These are phyloP conservation scores for Echeveria elegans DNA, from an alignment of 164 flowering plant genomes.

Conservation along the genomic window DNA sequence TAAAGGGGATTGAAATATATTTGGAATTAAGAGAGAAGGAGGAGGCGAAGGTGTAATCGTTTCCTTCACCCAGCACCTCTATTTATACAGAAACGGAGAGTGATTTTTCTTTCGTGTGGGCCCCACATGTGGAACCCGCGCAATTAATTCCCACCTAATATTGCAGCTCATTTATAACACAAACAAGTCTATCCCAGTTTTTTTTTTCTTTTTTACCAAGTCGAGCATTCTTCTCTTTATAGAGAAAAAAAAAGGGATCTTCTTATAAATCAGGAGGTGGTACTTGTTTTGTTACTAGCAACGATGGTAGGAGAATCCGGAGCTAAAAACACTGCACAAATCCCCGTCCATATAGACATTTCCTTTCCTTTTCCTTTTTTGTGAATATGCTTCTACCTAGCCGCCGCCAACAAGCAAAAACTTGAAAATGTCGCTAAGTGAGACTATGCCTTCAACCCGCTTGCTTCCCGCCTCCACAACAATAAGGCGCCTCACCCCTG, in stretches of 20 bases:
- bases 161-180: no score
- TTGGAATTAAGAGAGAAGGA: no score
- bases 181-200: not conserved
- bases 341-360: no score
- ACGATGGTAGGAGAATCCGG: not conserved
- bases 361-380: no score
- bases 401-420: constrained; percentile 30
- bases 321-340: constrained; percentile 11
- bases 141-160: no score
- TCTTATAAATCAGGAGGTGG: not conserved
- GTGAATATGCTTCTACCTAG: constrained; percentile 3
- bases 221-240: not conserved
- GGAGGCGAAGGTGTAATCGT: no score
- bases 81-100: no score
- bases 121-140: no score
- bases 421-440: constrained; percentile 34
- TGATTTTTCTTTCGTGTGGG: no score
- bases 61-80: no score
- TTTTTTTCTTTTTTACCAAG: not conserved
- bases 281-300: not conserved
- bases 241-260: not conserved
- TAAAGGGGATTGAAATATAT: no score
- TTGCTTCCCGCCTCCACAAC: constrained; percentile 49
- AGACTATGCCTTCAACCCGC: constrained; percentile 59
- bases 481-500: constrained; percentile 46